These are phyloP conservation scores for Plasmodium billcollinsi DNA, from an alignment of 169 alveolate genomes.

Conservation along the genomic window DNA sequence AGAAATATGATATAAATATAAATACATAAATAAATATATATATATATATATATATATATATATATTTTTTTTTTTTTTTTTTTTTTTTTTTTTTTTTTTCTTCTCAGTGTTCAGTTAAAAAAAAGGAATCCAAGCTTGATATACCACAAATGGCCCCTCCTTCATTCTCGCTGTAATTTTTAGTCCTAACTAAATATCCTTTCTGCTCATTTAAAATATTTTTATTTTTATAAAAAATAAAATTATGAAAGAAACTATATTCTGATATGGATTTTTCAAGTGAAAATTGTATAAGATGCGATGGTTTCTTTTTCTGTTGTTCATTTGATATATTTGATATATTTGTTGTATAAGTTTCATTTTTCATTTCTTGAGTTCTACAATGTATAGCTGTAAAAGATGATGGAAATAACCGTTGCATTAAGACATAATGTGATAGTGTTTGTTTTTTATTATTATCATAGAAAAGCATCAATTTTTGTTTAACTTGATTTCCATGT, in stretches of 20 bases:
- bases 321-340: constrained; percentile 76
- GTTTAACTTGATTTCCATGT: constrained; percentile 79
- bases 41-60: neutral
- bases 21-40: neutral
- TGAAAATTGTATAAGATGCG: constrained; percentile 18
- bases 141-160: constrained; percentile 89
- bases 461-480: constrained; percentile 72
- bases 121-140: constrained; percentile 83
- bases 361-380: constrained; percentile 4
- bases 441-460: constrained; percentile 47
- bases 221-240: constrained; percentile 45
- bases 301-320: neutral
- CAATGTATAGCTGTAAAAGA: constrained; percentile 42
- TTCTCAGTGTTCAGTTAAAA: constrained; percentile 70
- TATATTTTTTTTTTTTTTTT: neutral
- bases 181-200: constrained; percentile 85
- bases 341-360: constrained; percentile 16
- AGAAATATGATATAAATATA: too few relatives aligned
- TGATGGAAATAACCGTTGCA: constrained; percentile 66
- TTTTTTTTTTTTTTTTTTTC: neutral
- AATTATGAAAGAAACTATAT: constrained; percentile 52
- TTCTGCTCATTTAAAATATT: constrained; percentile 79
- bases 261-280: constrained; percentile 60
- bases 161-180: constrained; percentile 80
- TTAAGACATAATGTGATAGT: constrained; percentile 31